Evolutionary conservation across 2,329 filamentous ascomycete species (phyloP).

Genomic region (Aphanocladium album): DNA sequence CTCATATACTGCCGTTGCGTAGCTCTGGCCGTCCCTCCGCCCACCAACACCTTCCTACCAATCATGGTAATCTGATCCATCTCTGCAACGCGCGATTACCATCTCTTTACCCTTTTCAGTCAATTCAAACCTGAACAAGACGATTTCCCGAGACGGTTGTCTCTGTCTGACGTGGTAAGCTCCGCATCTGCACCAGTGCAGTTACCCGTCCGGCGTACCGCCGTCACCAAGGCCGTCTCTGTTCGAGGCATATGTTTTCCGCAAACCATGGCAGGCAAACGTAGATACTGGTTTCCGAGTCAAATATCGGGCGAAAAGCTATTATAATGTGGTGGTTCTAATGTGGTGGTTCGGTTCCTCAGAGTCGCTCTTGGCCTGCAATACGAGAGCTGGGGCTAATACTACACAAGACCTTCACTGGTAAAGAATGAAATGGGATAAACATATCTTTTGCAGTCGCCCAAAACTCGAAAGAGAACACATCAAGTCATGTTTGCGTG

Average conservation of each 20-base stretch:
- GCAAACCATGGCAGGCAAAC: no score
- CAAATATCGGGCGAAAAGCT: no score
- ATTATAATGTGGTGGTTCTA: no score
- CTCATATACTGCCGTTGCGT: background rate
- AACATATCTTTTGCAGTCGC: background rate
- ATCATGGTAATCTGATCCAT: no score
- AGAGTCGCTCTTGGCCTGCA: no score
- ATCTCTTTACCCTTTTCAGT: background rate
- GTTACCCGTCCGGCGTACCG: background rate
- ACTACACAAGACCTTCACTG: no score
- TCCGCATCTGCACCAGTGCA: background rate
- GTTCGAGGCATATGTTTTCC: background rate
- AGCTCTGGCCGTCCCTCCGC: no score
- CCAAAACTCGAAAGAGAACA: background rate
- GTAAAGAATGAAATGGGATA: background rate
- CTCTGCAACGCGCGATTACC: background rate
- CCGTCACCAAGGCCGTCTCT: background rate
- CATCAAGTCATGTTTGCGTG: background rate
- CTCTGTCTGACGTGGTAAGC: background rate
- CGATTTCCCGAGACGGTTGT: background rate
- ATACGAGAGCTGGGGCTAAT: no score
- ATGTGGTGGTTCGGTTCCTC: no score
- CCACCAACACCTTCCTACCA: no score
- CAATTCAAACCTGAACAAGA: background rate
- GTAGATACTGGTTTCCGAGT: no score